Evolutionary conservation across 2,329 filamentous ascomycete genomes (phyloP), one percentile per base, ranked within the genome.

Genomic region (Pleurostoma richardsiae): DNA sequence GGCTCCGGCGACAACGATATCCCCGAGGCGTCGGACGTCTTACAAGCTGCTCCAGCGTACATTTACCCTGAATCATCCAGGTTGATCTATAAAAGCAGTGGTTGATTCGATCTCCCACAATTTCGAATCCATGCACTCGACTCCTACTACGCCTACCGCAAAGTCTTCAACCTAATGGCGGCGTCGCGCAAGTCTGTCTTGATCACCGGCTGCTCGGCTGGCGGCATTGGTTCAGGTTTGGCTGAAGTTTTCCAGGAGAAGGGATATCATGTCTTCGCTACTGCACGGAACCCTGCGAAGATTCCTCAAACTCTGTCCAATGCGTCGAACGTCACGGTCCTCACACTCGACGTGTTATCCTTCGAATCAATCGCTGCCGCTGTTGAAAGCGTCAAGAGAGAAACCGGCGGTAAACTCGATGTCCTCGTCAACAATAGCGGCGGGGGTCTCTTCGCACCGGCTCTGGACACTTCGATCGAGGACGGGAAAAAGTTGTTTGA

Each of bases 401-500:
- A 36, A n/a, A n/a, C 29, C 11, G 10, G 42, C 30, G 4, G n/a
- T 39, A 5, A 29, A 30, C 3, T 27, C 3, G 10, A 43, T 29
- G 6, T 47, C 40, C 28, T 47, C 40, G 45, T 29, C 40, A 28
- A 44, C 40, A 6, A 29, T 43, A 4, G 38, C 41, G 4, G 5
- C 30, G 33, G 41, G n/a, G 6, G 40, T 40, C 11, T 27, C 38
- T 3, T 47, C 43, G 19, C 30, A 40, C 4, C 45, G 36, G 29
- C 29, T 47, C 45, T 72, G 6, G 69, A 73, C 40, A 51, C 58
- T 0, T 53, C 64, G 29, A 48, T 71, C 3, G 53, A 57, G 1
- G 50, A 63, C 11, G 64, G 61, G n/a, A 66, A 61, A 42, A 49
- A 45, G 11, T 30, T 71, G 4, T 72, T 65, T 48, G 67, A 73